Evolutionary conservation across 306 rosid species (phyloP), one percentile per base, ranked within the genome.

Genomic region (Oxytropis ochrocephala): DNA sequence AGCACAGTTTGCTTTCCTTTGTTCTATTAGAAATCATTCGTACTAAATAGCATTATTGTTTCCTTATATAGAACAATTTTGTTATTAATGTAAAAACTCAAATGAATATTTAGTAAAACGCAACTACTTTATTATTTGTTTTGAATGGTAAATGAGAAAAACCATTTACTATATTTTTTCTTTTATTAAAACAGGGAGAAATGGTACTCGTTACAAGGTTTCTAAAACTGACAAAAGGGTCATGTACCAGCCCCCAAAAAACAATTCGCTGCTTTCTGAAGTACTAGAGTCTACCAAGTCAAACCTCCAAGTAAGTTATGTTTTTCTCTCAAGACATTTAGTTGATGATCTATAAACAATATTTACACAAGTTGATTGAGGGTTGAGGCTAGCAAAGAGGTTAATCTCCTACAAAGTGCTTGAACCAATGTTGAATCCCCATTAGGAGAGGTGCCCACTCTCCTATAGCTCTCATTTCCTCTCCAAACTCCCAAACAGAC

Each of bases 241-340:
- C 58, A 57, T 3, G 13, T 70, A 65, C 30, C 8, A 8, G 11
- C 52, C 59, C 4, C 14, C 69, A 14, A 32, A 3, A n/a, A 58
- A 57, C 9, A 21, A 63, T 5, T 9, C 70, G 14, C 0, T 65
- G 13, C 3, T 75, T 24, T 21, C 66, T 11, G 49, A 50, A 7
- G 35, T 47, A 18, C 2, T 54, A n/a, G 1, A 27, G 12, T n/a
- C 2, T 5, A 30, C 16, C 36, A 56, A 57, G 49, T 2, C 29
- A 1, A 50, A 8, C n/a, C 8, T 75, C 24, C 71, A 64, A 16
- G 84, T 80, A 70, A 80, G 78, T 63, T 36, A 1, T 39, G 0
- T 9, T 6, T 33, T 12, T 19, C 65, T 21, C 41, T 50, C 10
- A 19, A 19, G 21, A n/a, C 13, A 21, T 16, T 12, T 6, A 17